Evolutionary conservation across 1,139 yeast species (phyloP).

Genomic region (Pichia sp.): DNA sequence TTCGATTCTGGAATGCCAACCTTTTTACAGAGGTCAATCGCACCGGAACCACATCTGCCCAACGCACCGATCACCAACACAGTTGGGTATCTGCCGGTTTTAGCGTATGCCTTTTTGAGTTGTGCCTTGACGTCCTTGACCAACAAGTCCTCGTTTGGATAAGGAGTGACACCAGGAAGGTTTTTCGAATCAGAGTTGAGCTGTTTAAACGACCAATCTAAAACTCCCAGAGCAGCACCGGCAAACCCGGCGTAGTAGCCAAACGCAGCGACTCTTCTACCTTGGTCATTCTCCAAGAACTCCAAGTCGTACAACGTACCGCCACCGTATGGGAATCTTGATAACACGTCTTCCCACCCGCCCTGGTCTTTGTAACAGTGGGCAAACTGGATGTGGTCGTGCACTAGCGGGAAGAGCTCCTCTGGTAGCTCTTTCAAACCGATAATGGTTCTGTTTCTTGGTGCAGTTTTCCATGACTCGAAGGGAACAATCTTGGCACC

Average conservation of each 20-base stretch:
- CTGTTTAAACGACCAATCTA: conserved; percentile 93
- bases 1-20: conserved; percentile 85
- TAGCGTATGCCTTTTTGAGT: conserved; percentile 54
- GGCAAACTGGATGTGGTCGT: conserved; percentile 96
- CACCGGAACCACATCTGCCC: conserved; percentile 99
- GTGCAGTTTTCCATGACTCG: conserved; percentile 91
- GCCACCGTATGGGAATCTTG: conserved; percentile 85
- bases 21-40: conserved; percentile 74
- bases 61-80: conserved; percentile 92
- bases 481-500: conserved; percentile 90
- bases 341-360: conserved; percentile 91
- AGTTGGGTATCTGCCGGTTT: conserved; percentile 67
- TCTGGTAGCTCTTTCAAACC: conserved; percentile 97
- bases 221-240: conserved; percentile 94
- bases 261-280: conserved; percentile 98
- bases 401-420: conserved; percentile 86
- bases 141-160: conserved; percentile 71
- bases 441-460: conserved; percentile 79
- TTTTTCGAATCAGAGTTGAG: conserved; percentile 58
- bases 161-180: conserved; percentile 74
- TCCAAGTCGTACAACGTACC: conserved; percentile 91
- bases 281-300: conserved; percentile 87
- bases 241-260: conserved; percentile 99
- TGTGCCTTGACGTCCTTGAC: conserved; percentile 65
- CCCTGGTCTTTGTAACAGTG: conserved; percentile 97